phyloP scores from a whole-genome alignment of 148 eudicot species.

The Arctostaphylos glauca region DNA sequence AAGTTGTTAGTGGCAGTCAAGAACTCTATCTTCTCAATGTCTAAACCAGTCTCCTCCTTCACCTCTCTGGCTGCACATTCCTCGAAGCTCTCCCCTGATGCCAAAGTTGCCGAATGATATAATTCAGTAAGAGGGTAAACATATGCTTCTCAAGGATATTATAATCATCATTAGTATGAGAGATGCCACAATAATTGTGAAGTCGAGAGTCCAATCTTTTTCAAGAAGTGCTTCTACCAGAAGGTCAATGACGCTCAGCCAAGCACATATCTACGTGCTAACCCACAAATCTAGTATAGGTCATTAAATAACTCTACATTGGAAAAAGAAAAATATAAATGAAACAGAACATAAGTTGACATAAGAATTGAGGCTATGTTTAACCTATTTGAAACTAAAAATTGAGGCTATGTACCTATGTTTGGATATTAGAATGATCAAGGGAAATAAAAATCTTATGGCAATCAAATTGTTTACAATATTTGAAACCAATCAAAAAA shows the following conservation, averaged over 20 bases:
- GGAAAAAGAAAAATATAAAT: not conserved
- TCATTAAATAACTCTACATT: not conserved
- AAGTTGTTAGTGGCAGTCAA: conserved; percentile 67
- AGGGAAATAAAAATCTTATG: not conserved
- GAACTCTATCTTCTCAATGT: conserved; percentile 47
- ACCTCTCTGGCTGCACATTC: conserved; percentile 86
- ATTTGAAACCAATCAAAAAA: not conserved
- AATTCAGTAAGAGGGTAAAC: not conserved
- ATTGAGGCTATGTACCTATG: not conserved
- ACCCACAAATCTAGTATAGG: not conserved
- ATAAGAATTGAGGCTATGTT: not conserved
- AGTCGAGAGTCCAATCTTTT: not conserved
- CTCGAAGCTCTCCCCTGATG: conserved; percentile 84
- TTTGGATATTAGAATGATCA: not conserved
- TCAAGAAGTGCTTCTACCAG: not conserved
- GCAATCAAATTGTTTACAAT: not conserved
- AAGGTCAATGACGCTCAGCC: too few species aligned
- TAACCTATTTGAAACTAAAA: not conserved
- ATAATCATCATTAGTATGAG: not conserved
- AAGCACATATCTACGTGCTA: not conserved
- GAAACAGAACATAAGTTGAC: not conserved
- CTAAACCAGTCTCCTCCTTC: conserved; percentile 85
- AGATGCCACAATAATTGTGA: not conserved
- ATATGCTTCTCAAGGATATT: not conserved
- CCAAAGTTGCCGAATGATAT: not conserved